Base-by-base conservation (phyloP, 176 grass and related monocot genomes). In the Carex scoparia region DNA sequence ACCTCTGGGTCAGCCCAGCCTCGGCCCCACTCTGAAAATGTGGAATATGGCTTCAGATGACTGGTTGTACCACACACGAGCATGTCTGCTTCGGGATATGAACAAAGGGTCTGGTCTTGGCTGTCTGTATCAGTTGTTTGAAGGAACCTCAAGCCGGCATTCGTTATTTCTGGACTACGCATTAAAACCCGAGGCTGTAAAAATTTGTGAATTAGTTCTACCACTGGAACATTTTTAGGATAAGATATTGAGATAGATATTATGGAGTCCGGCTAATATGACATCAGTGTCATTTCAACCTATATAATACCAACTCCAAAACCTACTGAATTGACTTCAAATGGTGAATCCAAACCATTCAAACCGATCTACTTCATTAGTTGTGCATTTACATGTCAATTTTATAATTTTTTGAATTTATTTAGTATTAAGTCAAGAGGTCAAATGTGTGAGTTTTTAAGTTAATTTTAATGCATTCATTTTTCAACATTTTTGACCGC, bases 1-100 rank as follows among this genome's bases (percentile, higher is more conserved):
- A 90, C 90, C 85, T 90, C 95, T 37, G 93, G 95, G 72, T 98
- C 93, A 14, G 93, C 95, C 95, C 95, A 98, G 54, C 93, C 95
- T 61, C 91, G 86, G 13, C 95, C 95, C 93, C 93, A 98, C 38
- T 93, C 91, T 0, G 93, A 84, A 55, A 86, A 89, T 15, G 65
- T 83, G 80, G 93, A 90, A 61, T 81, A 79, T 6, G 91, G 85
- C 27, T 18, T 89, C 12, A 77, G 81, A 72, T 73, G 38, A 14
- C 79, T 68, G 64, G 42, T 65, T 40, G n/a, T 65, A 54, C 55
- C 28, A 80, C 76, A 59, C 90, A 67, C 23, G 92, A 49, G 31
- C 83, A 93, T 95, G 55, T 92, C 91, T 7, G 91, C 91, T 68
- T 93, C 93, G 23, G 91, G 93, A 70, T 86, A 85, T 40, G 80